phyloP scores from a whole-genome alignment of 2,329 filamentous ascomycete genomes.

The Aspergillus floridensis region DNA sequence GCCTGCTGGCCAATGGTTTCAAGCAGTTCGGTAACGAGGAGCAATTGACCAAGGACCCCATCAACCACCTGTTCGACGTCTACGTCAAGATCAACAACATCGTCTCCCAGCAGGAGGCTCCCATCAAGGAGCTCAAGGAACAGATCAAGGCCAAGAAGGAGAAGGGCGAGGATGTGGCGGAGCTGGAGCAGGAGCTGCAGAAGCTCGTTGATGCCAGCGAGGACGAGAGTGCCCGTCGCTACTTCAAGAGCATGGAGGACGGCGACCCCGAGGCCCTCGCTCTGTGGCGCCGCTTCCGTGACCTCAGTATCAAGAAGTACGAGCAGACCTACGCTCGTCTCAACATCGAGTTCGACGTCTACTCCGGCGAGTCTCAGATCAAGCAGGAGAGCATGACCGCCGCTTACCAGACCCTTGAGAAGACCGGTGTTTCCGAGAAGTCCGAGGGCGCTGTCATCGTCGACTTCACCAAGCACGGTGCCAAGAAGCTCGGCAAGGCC shows the following conservation, averaged over 20 bases:
- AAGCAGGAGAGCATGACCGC: constrained; percentile 60
- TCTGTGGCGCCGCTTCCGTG: constrained; percentile 63
- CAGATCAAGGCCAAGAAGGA: constrained; percentile 49
- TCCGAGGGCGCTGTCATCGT: constrained; percentile 66
- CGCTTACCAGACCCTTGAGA: constrained; percentile 58
- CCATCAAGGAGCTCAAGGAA: constrained; percentile 55
- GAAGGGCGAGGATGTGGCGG: constrained; percentile 49
- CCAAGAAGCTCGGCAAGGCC: constrained; percentile 66
- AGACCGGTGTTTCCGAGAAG: constrained; percentile 61
- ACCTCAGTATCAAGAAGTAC: constrained; percentile 63
- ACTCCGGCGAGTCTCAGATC: constrained; percentile 68
- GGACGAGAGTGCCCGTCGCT: constrained; percentile 60
- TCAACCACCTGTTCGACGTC: constrained; percentile 64
- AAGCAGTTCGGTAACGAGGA: constrained; percentile 62
- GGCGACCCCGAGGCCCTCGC: constrained; percentile 58
- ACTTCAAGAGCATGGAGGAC: constrained; percentile 68
- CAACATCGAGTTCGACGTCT: constrained; percentile 65
- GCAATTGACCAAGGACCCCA: constrained; percentile 58
- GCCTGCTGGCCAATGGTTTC: constrained; percentile 62
- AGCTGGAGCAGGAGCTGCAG: constrained; percentile 50
- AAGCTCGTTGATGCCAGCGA: constrained; percentile 52
- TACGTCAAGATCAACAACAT: constrained; percentile 64
- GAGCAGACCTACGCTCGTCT: constrained; percentile 62
- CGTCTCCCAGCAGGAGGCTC: constrained; percentile 55
- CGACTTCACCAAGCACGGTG: constrained; percentile 66